These are phyloP conservation scores for Xylariaceae sp. DNA, from an alignment of 2,329 filamentous ascomycete species.

Conservation along the genomic window DNA sequence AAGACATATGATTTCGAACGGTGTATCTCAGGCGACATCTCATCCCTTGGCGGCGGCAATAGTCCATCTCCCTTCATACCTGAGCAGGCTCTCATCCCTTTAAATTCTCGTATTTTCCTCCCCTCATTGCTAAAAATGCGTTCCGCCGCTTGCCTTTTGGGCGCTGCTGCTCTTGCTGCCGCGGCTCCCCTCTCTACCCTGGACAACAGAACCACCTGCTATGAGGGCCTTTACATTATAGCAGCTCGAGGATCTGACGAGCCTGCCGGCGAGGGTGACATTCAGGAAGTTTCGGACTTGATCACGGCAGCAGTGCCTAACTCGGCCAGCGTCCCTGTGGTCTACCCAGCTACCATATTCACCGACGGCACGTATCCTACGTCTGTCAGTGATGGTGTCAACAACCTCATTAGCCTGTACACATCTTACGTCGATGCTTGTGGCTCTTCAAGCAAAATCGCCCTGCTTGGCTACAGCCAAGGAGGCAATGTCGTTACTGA, in stretches of 20 bases:
- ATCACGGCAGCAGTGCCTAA: slow-evolving; percentile 9
- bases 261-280: slow-evolving; percentile 11
- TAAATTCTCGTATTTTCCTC: too few species aligned
- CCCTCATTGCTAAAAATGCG: too few species aligned
- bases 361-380: slow-evolving; percentile 11
- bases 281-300: slow-evolving; percentile 7
- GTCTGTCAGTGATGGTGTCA: slow-evolving; percentile 12
- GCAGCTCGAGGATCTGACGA: slow-evolving; percentile 15
- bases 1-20: too few species aligned
- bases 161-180: slow-evolving; percentile 7
- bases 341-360: slow-evolving; percentile 15
- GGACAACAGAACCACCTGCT: slow-evolving; percentile 8
- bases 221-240: slow-evolving; percentile 16
- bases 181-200: slow-evolving; percentile 7
- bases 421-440: slow-evolving; percentile 11
- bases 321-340: slow-evolving; percentile 13
- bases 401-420: slow-evolving; percentile 8
- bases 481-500: slow-evolving; percentile 19
- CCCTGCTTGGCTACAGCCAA: slow-evolving; percentile 14
- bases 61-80: too few species aligned
- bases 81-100: too few species aligned
- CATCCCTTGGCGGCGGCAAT: too few species aligned
- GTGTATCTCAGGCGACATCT: too few species aligned
- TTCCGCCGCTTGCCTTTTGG: slow-evolving; percentile 4
- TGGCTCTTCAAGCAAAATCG: slow-evolving; percentile 12